These are phyloP conservation scores for Euphrasia arctica DNA, from an alignment of 305 asterid genomes.

Conservation along the genomic window DNA sequence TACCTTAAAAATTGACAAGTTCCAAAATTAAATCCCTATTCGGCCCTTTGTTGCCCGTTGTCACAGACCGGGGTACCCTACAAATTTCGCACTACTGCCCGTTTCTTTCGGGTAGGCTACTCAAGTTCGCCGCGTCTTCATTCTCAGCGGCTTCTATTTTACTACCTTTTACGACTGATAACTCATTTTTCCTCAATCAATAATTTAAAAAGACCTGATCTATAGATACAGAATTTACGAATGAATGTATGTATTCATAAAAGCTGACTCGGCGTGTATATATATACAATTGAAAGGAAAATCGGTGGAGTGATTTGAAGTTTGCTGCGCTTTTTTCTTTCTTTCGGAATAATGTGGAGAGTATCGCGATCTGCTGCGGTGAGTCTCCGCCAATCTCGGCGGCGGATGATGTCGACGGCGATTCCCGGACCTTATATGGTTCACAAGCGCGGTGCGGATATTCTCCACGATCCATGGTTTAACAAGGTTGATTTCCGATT, in stretches of 20 bases:
- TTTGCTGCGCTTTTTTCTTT: conserved; percentile 19
- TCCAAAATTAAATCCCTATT: conserved; percentile 16
- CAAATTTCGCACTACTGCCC: conserved; percentile 34
- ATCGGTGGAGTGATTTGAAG: conserved; percentile 8
- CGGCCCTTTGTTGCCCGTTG: conserved; percentile 13
- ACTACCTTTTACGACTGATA: conserved; percentile 5
- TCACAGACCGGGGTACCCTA: conserved; percentile 13
- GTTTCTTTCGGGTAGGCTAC: conserved; percentile 33
- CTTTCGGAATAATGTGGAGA: conserved; percentile 55
- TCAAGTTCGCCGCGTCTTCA: conserved; percentile 28
- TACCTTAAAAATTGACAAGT: conserved; percentile 18
- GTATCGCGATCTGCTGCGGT: conserved; percentile 77
- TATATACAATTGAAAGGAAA: conserved; percentile 3
- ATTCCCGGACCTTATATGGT: conserved; percentile 89
- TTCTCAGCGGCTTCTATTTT: conserved; percentile 24
- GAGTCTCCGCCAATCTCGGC: conserved; percentile 55
- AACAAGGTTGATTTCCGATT: conserved; percentile 59
- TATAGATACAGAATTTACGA: conserved; percentile 11
- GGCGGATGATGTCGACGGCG: conserved; percentile 57
- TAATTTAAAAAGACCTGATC: conserved; percentile 7
- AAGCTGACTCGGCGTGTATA: conserved; percentile 21
- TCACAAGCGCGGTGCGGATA: conserved; percentile 97
- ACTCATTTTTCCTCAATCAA: neutral
- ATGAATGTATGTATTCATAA: conserved; percentile 4
- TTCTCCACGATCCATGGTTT: conserved; percentile 98